These are phyloP conservation scores for Metarhizium guizhouense DNA, from an alignment of 2,329 filamentous ascomycete genomes.

Conservation along the genomic window DNA sequence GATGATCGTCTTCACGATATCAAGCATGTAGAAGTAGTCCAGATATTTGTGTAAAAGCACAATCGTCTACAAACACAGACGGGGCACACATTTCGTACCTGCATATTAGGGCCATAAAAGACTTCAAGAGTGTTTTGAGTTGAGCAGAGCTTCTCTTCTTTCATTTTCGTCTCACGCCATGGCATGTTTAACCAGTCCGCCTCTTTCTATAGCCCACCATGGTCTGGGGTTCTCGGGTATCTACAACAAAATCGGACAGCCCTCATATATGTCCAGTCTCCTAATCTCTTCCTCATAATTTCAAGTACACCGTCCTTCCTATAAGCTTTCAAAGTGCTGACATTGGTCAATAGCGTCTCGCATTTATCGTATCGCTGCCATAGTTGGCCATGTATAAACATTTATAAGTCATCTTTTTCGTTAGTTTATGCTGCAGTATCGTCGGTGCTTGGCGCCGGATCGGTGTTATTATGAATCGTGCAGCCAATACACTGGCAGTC, in stretches of 20 bases:
- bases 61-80: no score
- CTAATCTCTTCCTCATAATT: not conserved
- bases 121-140: no score
- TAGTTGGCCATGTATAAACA: not conserved
- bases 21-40: no score
- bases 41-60: no score
- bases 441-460: constrained; percentile 1
- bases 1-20: not conserved
- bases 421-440: not conserved
- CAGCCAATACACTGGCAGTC: constrained; percentile 51
- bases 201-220: no score
- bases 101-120: no score
- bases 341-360: not conserved
- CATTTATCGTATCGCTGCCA: not conserved
- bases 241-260: not conserved
- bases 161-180: no score
- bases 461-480: constrained; percentile 37
- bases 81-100: no score
- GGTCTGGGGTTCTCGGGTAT: not conserved
- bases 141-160: no score
- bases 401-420: not conserved
- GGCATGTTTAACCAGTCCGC: no score
- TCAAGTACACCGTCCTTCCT: not conserved
- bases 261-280: not conserved
- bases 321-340: no score